These are phyloP conservation scores for Pichia heedii DNA, from an alignment of 805 yeast species.

Conservation along the genomic window DNA sequence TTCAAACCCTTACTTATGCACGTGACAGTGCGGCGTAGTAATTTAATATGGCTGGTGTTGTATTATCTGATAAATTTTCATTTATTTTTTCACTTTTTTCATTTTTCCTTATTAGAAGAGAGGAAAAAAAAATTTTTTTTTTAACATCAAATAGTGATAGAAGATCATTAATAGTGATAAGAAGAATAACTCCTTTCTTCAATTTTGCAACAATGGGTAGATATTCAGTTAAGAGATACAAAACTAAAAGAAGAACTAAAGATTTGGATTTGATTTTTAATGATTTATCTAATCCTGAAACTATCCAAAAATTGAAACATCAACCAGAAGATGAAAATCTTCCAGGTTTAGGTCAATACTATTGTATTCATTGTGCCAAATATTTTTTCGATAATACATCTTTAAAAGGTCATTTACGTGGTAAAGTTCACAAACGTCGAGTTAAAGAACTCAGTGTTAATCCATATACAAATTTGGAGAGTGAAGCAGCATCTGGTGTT, in stretches of 20 bases:
- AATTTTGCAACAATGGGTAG: slow-evolving; percentile 54
- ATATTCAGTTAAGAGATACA: slow-evolving; percentile 76
- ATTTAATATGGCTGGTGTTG: too few species aligned
- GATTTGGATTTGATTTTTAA: slow-evolving; percentile 76
- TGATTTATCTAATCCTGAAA: slow-evolving; percentile 58
- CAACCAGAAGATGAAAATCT: slow-evolving; percentile 84
- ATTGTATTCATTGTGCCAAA: slow-evolving; percentile 90
- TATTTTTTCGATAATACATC: slow-evolving; percentile 76
- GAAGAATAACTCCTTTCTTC: slow-evolving; percentile 2
- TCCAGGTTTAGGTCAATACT: slow-evolving; percentile 92
- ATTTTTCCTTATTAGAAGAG: background rate
- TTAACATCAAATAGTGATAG: too few species aligned
- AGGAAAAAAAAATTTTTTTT: background rate
- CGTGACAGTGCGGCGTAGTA: background rate
- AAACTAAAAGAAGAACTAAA: slow-evolving; percentile 79
- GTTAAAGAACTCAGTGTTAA: slow-evolving; percentile 64
- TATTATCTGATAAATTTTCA: too few species aligned
- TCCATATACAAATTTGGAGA: slow-evolving; percentile 82
- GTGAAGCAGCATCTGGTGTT: slow-evolving; percentile 84
- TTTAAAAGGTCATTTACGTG: slow-evolving; percentile 59
- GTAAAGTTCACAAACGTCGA: slow-evolving; percentile 81
- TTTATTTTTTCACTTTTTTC: background rate
- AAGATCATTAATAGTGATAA: background rate
- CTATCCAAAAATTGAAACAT: slow-evolving; percentile 58
- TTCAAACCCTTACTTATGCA: background rate